These are phyloP conservation scores for Nepenthes alata DNA, from an alignment of 179 eudicot genomes.

Conservation along the genomic window DNA sequence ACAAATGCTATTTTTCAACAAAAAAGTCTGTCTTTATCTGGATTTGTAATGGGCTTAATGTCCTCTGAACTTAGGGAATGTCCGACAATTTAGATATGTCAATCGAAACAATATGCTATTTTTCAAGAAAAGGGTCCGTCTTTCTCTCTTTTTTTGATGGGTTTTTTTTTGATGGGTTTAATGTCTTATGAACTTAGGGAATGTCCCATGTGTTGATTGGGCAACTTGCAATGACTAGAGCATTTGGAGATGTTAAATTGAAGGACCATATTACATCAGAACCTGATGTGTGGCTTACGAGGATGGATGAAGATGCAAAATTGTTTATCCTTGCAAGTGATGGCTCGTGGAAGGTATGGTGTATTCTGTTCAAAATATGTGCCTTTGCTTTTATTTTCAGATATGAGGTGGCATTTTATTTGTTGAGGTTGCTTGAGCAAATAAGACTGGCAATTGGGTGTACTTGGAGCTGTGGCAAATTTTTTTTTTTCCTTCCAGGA, in stretches of 20 bases:
- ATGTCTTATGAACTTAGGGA: conserved; percentile 16
- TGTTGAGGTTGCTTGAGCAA: not conserved
- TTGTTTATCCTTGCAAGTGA: conserved; percentile 50
- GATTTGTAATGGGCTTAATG: too few relatives aligned
- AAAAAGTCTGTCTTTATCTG: too few relatives aligned
- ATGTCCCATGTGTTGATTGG: conserved; percentile 40
- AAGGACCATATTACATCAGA: conserved; percentile 46
- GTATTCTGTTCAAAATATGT: not conserved
- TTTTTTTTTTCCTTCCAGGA: too few relatives aligned
- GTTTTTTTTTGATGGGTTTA: not conserved
- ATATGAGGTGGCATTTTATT: not conserved
- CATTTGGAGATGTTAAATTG: conserved; percentile 46
- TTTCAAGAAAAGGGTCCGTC: not conserved
- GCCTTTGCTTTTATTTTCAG: not conserved
- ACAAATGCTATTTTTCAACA: too few relatives aligned
- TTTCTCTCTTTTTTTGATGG: not conserved
- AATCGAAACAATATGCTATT: not conserved
- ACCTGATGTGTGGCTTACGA: conserved; percentile 34
- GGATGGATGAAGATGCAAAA: conserved; percentile 26
- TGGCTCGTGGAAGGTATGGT: conserved; percentile 52
- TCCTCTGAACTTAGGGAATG: too few relatives aligned
- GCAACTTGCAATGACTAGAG: conserved; percentile 52
- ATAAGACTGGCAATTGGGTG: too few relatives aligned
- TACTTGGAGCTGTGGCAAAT: too few relatives aligned
- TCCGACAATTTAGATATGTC: too few relatives aligned